Percentiles rank a stretch among this genome's conserved stretches.
Conservation (phyloP, 371 early-diverging fungal genomes). For the Syncephalastrum sp. region DNA sequence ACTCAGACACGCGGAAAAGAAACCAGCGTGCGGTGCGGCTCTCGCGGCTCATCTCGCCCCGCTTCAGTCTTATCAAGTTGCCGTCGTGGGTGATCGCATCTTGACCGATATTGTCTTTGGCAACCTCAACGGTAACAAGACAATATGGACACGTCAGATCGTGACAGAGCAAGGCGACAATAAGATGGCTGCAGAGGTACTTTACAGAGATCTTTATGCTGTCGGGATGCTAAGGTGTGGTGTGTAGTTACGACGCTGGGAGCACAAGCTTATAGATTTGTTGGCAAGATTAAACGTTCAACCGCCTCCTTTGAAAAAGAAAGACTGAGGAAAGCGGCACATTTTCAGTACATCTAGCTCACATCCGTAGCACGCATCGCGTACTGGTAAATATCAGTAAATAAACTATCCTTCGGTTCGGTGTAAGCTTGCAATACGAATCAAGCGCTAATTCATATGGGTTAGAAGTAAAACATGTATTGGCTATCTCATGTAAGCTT, state of each 20-base stretch:
- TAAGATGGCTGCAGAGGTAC: slow-evolving; percentile 44
- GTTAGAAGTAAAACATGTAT: too few species aligned
- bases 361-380: too few species aligned
- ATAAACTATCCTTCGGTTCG: too few species aligned
- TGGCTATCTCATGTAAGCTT: too few species aligned
- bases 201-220: not conserved
- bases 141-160: slow-evolving; percentile 72
- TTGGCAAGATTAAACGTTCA: too few species aligned
- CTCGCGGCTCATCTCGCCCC: slow-evolving; percentile 35
- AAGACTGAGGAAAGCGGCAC: too few species aligned
- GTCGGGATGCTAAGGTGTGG: not conserved
- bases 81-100: slow-evolving; percentile 87
- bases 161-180: slow-evolving; percentile 81
- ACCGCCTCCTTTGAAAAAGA: too few species aligned
- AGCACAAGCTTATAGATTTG: slow-evolving; percentile 19
- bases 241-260: slow-evolving; percentile 51
- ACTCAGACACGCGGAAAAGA: slow-evolving; percentile 67
- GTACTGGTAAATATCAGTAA: too few species aligned
- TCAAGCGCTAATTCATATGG: too few species aligned
- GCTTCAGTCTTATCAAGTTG: slow-evolving; percentile 47
- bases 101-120: slow-evolving; percentile 89
- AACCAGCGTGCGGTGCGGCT: slow-evolving; percentile 76
- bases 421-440: too few species aligned
- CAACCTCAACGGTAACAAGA: slow-evolving; percentile 70
- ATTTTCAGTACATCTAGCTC: too few species aligned